Evolutionary conservation across 2,329 filamentous ascomycete species (phyloP), one percentile per base, ranked within the genome.

Genomic region (Colletotrichum sp.): DNA sequence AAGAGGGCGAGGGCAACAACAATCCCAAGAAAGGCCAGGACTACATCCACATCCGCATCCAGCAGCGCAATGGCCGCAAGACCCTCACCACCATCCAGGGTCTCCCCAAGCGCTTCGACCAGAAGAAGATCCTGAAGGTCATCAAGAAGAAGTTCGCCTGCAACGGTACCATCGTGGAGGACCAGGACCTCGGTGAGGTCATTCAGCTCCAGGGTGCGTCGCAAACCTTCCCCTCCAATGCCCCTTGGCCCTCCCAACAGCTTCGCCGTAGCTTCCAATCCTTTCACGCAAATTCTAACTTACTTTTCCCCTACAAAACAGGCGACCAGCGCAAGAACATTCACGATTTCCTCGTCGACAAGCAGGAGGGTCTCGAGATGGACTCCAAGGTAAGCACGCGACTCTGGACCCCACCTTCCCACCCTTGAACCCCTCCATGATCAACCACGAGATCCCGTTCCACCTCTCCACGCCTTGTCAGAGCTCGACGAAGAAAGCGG

Each of bases 31-130:
- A 78, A 60, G 76, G 71, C 55, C 77, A 78, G 77, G 76, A 77
- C 72, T 78, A 78, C 64, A 78, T 78, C 34, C 77, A 78, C 73
- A 78, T 78, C 63, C 77, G 77, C 28, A 78, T 78, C 72, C 77
- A 78, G 70, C 77, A 78, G 72, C 77, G 77, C 72, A 78, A 78
- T 77, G 97, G 97, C 93, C 97, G 97, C 88, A 99, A 99, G 93
- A 99, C 97, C 90, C 92, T 99, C 94, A 99, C 97, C 83, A 99
- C 97, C 83, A 96, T 99, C 84, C 96, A 99, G 92, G 97, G 97
- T 88, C 93, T 99, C 83, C 96, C 97, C 79, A 97, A 96, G 91
- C 98, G 99, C 87, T 99, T 98, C 85, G 96, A 98, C 89, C 96
- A 97, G 89, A 99, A 98, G 93, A 98, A 98, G 91, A 98, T 99